These are phyloP conservation scores for Cryphonectria parasitica DNA, from an alignment of 2,329 filamentous ascomycete genomes.

Conservation along the genomic window DNA sequence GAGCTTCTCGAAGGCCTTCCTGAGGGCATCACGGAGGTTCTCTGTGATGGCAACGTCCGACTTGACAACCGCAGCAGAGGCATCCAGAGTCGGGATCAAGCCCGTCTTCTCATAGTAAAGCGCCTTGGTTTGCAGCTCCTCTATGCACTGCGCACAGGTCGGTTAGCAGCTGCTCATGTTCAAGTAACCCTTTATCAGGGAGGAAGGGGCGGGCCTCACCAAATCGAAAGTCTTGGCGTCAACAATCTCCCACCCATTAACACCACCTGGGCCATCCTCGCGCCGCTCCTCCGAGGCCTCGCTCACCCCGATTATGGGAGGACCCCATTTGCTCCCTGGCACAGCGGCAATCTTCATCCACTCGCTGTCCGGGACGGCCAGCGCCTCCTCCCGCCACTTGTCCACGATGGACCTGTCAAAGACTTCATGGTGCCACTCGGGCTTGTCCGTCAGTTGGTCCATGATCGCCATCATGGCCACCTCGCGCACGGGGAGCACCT, in stretches of 20 bases:
- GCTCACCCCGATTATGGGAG: not conserved
- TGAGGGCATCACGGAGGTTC: conserved; percentile 23
- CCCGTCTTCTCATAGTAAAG: conserved; percentile 20
- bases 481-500: conserved; percentile 29
- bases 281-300: too few species aligned
- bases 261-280: not conserved
- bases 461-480: conserved; percentile 26
- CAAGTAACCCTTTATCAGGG: not conserved
- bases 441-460: conserved; percentile 26
- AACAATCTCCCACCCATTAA: conserved; percentile 38
- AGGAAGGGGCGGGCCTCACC: conserved; percentile 5
- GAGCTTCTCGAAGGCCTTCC: conserved; percentile 35
- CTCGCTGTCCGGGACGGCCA: conserved; percentile 33
- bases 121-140: conserved; percentile 29
- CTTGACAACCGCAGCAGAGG: conserved; percentile 19
- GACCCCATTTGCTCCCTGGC: conserved; percentile 8
- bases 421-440: conserved; percentile 41
- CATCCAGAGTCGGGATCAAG: conserved; percentile 24
- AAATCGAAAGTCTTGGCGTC: conserved; percentile 23
- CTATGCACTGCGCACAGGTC: conserved; percentile 15
- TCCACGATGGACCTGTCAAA: conserved; percentile 39
- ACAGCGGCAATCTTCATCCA: conserved; percentile 16
- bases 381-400: conserved; percentile 40
- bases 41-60: conserved; percentile 18
- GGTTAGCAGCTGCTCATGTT: not conserved